These are phyloP conservation scores for Dictyostelium citrinum DNA, from an alignment of 78 protist species.

Conservation along the genomic window DNA sequence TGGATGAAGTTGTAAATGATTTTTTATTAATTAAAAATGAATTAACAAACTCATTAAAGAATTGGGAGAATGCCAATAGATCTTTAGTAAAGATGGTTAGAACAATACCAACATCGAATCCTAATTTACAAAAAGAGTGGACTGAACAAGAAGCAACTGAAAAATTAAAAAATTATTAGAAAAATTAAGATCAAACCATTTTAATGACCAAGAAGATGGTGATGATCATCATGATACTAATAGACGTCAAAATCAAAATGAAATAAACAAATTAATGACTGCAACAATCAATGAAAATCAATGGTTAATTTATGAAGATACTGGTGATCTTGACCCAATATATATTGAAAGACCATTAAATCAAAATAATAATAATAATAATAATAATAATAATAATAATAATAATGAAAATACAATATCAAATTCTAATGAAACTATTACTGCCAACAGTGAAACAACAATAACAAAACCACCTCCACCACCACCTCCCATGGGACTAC, in stretches of 20 bases:
- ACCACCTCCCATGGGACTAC: not conserved
- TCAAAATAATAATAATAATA: not conserved
- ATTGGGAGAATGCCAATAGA: slow-evolving; percentile 29
- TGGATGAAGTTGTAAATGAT: slow-evolving; percentile 35
- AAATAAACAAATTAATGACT: not conserved
- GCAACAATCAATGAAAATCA: not conserved
- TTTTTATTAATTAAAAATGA: not conserved
- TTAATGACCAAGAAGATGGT: not conserved
- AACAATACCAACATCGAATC: not conserved
- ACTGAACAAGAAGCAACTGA: slow-evolving; percentile 9
- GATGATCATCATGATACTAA: not conserved
- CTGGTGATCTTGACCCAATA: slow-evolving; percentile 22
- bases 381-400: too few species aligned
- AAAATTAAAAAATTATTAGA: not conserved
- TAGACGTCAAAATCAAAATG: not conserved
- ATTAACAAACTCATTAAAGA: not conserved
- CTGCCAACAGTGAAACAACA: not conserved
- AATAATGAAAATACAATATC: not conserved
- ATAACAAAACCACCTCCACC: slow-evolving; percentile 15
- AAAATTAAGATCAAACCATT: not conserved
- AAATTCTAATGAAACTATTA: not conserved
- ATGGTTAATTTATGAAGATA: slow-evolving; percentile 5
- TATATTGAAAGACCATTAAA: not conserved
- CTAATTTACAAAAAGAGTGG: not conserved
- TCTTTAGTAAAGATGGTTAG: slow-evolving; percentile 7